Evolutionary conservation across 306 rosid genomes (phyloP).

Genomic region (Ziziphus jujuba): DNA sequence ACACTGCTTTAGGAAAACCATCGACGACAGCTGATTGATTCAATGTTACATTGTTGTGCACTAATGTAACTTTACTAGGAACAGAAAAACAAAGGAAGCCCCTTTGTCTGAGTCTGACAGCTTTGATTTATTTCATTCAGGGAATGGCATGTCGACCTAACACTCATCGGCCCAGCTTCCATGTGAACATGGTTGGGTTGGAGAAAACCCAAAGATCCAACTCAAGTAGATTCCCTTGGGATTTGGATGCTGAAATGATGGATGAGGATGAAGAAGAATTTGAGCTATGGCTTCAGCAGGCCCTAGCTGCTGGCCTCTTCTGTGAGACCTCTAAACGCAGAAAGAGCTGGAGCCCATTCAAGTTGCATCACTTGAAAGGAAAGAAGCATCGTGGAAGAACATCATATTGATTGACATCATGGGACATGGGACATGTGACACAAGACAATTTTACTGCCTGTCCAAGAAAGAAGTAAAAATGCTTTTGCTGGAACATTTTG

Average conservation of each 20-base stretch:
- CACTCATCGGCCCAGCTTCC: constrained; percentile 95
- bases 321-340: constrained; percentile 89
- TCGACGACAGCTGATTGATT: background rate
- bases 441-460: constrained; percentile 14
- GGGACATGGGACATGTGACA: background rate
- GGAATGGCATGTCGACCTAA: constrained; percentile 99
- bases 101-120: constrained; percentile 1
- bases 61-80: background rate
- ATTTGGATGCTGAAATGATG: constrained; percentile 92
- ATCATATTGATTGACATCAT: constrained; percentile 31
- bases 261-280: constrained; percentile 95
- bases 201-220: constrained; percentile 80
- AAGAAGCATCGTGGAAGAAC: constrained; percentile 97
- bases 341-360: constrained; percentile 99
- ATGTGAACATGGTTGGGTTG: constrained; percentile 95
- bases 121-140: constrained; percentile 38
- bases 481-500: constrained; percentile 20
- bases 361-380: constrained; percentile 72
- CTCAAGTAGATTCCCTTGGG: constrained; percentile 92
- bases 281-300: constrained; percentile 95
- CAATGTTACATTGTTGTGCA: background rate
- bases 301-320: constrained; percentile 88
- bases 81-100: background rate
- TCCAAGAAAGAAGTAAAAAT: constrained; percentile 24
- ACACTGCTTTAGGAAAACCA: background rate